Evolutionary conservation across 208 protist species (phyloP).

Genomic region (Zelonia costaricensis): DNA sequence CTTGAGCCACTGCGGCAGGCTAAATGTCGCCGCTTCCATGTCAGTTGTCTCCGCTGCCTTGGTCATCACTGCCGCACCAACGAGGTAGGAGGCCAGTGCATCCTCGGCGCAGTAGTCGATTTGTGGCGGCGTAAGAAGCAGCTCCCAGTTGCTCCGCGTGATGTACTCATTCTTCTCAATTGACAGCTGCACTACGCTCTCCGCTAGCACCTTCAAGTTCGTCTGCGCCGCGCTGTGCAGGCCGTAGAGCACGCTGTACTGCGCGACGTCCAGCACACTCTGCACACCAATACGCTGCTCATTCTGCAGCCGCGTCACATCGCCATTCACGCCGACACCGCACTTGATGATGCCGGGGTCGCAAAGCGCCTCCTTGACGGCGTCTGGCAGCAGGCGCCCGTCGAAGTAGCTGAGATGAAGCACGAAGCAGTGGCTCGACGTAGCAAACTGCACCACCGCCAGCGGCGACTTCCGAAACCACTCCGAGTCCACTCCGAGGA

Average conservation of each 20-base stretch:
- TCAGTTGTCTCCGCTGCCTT: slow-evolving; percentile 7
- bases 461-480: slow-evolving; percentile 55
- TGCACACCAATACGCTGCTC: slow-evolving; percentile 34
- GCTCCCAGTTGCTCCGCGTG: slow-evolving; percentile 64
- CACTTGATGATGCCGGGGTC: slow-evolving; percentile 48
- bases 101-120: slow-evolving; percentile 59
- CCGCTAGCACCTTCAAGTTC: slow-evolving; percentile 34
- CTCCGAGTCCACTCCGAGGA: slow-evolving; percentile 60
- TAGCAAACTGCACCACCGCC: slow-evolving; percentile 51
- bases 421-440: slow-evolving; percentile 63
- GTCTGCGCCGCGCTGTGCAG: slow-evolving; percentile 15
- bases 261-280: slow-evolving; percentile 39
- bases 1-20: slow-evolving; percentile 23
- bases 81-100: slow-evolving; percentile 46
- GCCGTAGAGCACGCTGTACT: slow-evolving; percentile 30
- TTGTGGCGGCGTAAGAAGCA: slow-evolving; percentile 24
- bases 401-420: slow-evolving; percentile 57
- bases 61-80: slow-evolving; percentile 33
- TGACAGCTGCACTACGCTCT: slow-evolving; percentile 15
- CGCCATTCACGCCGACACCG: slow-evolving; percentile 44
- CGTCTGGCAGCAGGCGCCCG: slow-evolving; percentile 26
- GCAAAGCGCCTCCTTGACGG: slow-evolving; percentile 26
- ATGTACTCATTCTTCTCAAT: slow-evolving; percentile 45
- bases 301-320: slow-evolving; percentile 32
- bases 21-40: slow-evolving; percentile 3